Conservation (phyloP, 306 rosid species). For the Cyamopsis tetragonoloba region DNA sequence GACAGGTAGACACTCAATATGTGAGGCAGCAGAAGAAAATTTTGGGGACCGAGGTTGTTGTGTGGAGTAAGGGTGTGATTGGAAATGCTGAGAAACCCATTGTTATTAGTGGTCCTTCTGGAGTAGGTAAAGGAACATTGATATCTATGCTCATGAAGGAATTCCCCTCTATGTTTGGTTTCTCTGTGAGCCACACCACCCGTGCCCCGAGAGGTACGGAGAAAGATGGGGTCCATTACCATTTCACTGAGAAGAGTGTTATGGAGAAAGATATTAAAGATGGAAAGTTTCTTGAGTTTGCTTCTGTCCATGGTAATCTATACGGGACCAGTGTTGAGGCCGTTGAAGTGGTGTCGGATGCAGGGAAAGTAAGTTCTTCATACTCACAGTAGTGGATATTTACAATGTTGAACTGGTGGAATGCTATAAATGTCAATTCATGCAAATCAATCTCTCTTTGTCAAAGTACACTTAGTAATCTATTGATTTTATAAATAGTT, state of each 20-base stretch:
- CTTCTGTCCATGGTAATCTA: constrained; percentile 84
- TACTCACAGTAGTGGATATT: not conserved
- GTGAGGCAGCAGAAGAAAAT: constrained; percentile 57
- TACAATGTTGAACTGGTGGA: not conserved
- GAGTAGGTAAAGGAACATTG: constrained; percentile 91
- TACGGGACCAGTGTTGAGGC: constrained; percentile 95
- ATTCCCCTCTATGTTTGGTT: constrained; percentile 83
- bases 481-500: not conserved
- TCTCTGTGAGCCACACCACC: constrained; percentile 97
- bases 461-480: not conserved
- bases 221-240: constrained; percentile 87
- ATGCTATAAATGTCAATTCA: not conserved
- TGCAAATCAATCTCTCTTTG: not conserved
- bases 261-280: constrained; percentile 76
- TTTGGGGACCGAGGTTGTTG: constrained; percentile 73
- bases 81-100: constrained; percentile 71
- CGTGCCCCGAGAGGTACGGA: constrained; percentile 71
- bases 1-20: constrained; percentile 75
- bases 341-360: constrained; percentile 77
- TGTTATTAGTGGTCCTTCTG: constrained; percentile 89
- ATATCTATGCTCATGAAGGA: constrained; percentile 84
- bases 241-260: constrained; percentile 57
- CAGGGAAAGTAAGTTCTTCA: constrained; percentile 45
- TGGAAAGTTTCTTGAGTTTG: constrained; percentile 88
- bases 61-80: constrained; percentile 82